A percentile compares a stretch with the other conserved stretches of the same genome.
Evolutionary conservation across 345 rosid genomes (phyloP).

Genomic region (Gossypium stocksii): DNA sequence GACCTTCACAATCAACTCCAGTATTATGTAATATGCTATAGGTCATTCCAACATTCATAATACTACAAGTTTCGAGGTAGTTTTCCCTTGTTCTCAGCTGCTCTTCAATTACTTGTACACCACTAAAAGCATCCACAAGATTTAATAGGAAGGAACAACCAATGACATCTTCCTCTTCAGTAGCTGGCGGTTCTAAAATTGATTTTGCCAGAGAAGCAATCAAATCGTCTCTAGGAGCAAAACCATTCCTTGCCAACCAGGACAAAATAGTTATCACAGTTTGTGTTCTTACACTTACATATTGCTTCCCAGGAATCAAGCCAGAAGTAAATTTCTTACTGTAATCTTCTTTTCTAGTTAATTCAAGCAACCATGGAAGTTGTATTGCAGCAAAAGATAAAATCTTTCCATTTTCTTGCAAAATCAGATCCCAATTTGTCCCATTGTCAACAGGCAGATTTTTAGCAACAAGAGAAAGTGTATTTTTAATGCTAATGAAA

Average conservation of each 20-base stretch:
- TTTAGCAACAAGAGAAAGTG: conserved; percentile 58
- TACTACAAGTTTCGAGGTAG: conserved; percentile 81
- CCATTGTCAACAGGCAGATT: conserved; percentile 50
- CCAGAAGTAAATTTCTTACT: conserved; percentile 43
- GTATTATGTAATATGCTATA: conserved; percentile 75
- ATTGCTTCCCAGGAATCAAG: conserved; percentile 56
- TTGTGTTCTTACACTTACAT: conserved; percentile 55
- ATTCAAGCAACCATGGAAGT: conserved; percentile 89
- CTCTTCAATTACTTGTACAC: conserved; percentile 88
- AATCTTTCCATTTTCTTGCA: conserved; percentile 68
- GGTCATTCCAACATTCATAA: conserved; percentile 87
- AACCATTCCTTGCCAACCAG: conserved; percentile 83
- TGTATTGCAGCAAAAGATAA: conserved; percentile 64
- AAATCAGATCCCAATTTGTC: conserved; percentile 50
- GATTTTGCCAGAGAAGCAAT: conserved; percentile 75
- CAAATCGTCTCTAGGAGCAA: conserved; percentile 80
- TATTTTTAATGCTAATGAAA: conserved; percentile 40
- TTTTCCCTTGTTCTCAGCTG: conserved; percentile 68
- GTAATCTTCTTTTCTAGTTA: conserved; percentile 45
- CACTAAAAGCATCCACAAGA: conserved; percentile 81
- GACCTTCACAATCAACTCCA: conserved; percentile 76
- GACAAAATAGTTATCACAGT: conserved; percentile 62
- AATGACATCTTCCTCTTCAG: conserved; percentile 74
- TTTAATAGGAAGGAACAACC: conserved; percentile 90
- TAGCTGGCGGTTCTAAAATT: conserved; percentile 75